These are phyloP conservation scores for Actinomucor elegans DNA, from an alignment of 371 early-diverging fungal species.

Conservation along the genomic window DNA sequence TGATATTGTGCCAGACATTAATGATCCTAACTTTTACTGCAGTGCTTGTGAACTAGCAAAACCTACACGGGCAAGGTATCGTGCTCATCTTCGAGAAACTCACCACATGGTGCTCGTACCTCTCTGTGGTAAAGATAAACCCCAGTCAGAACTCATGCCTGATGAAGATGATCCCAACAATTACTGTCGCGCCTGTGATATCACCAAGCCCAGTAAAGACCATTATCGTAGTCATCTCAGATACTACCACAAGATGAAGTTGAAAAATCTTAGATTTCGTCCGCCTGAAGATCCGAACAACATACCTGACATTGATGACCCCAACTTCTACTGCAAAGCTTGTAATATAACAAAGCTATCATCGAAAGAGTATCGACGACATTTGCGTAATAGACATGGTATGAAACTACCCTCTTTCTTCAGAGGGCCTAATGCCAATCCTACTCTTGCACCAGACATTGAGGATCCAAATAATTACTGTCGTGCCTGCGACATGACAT, in stretches of 20 bases:
- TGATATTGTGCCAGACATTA: background rate
- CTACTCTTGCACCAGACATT: background rate
- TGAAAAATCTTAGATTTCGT: background rate
- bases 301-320: background rate
- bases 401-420: background rate
- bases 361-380: background rate
- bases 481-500: background rate
- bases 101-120: background rate
- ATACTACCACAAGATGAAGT: background rate
- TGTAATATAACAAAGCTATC: background rate
- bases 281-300: background rate
- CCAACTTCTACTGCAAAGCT: background rate
- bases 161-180: background rate
- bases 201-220: background rate
- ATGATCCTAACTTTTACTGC: background rate
- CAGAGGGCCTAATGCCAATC: background rate
- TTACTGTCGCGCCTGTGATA: background rate
- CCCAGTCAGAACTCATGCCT: background rate
- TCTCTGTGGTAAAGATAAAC: background rate
- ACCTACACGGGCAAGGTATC: background rate
- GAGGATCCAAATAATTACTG: background rate
- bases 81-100: background rate
- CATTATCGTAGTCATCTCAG: background rate
- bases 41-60: background rate
- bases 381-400: background rate